Conservation (phyloP, 1,139 yeast genomes). For the Geotrichum europaeum region DNA sequence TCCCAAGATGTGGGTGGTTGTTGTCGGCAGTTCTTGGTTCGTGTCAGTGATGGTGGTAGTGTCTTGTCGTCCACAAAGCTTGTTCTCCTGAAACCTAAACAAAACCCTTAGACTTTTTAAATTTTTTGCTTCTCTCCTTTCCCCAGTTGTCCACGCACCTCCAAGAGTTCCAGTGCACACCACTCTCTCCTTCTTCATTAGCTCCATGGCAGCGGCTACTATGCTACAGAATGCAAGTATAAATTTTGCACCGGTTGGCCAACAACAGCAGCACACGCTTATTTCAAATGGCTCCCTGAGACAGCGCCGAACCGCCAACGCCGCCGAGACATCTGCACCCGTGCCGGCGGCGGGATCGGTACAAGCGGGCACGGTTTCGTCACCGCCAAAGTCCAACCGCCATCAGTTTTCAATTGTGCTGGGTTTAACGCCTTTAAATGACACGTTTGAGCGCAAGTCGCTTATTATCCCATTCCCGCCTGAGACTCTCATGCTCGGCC, state of each 20-base stretch:
- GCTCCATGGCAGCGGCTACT: background rate
- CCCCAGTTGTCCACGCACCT: background rate
- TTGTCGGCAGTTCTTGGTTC: background rate
- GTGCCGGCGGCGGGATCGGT: background rate
- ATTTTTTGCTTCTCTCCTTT: background rate
- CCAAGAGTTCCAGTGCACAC: background rate
- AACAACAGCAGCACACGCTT: background rate
- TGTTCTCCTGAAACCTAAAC: background rate
- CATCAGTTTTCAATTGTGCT: conserved; percentile 45
- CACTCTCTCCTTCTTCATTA: background rate
- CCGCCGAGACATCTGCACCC: conserved; percentile 37
- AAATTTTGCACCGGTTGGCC: background rate
- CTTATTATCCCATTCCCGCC: conserved; percentile 77
- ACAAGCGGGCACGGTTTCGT: background rate
- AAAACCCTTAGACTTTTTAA: background rate
- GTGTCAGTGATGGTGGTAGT: background rate
- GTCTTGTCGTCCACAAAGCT: background rate
- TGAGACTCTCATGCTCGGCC: conserved; percentile 76
- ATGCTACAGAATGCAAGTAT: background rate
- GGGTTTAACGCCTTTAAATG: conserved; percentile 68
- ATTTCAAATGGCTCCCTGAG: background rate
- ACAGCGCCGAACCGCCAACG: background rate
- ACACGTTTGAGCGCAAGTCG: conserved; percentile 74
- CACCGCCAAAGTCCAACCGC: conserved; percentile 17
- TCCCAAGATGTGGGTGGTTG: background rate